Evolutionary conservation across 352 stramenopile genomes (phyloP), one percentile per base, ranked within the genome.

Genomic region (Phytophthora niederhauseri): DNA sequence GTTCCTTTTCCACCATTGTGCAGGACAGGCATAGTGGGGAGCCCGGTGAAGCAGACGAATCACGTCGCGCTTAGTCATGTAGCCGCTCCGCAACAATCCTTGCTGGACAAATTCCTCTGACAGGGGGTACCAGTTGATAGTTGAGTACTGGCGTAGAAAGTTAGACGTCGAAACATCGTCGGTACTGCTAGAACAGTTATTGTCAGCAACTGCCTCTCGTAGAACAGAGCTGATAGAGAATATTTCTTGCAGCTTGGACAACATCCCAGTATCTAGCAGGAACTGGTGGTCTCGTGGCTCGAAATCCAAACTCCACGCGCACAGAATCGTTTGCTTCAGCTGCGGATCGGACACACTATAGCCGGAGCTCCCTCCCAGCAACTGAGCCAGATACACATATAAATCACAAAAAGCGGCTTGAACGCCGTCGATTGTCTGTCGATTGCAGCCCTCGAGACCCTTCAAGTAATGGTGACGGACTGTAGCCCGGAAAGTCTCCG

Each of bases 391-490:
- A 17, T 87, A 76, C 1, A 72, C 64, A 50, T 97, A 97, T 1
- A 97, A 65, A n/a, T 85, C 81, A 58, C 81, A 90, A 53, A 97
- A 97, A 3, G 87, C 80, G 11, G 53, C 55, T 62, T 92, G 87
- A 11, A 95, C 78, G 6, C 62, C 70, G 30, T 94, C 68, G 6
- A 84, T 74, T 20, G 76, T 89, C 4, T 80, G 77, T 15, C 84
- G 77, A 68, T 81, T 91, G 57, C 86, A 97, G 0, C 87, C 89
- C 74, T 97, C 89, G 14, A 97, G 77, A 15, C 88, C 87, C 63
- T 97, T 97, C 26, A 95, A 65, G 51, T 97, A 95, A 52, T 97
- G 89, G 43, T 97, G 89, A 1, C 89, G 77, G 38, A 95, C 86
- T 0, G 89, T 97, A 48, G 89, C 87, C 8, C 89, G 86, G 56